A percentile compares a stretch with the other conserved stretches of the same genome.
Conservation (phyloP, 2,329 filamentous ascomycete genomes). For the Teratosphaeria gauchensis region DNA sequence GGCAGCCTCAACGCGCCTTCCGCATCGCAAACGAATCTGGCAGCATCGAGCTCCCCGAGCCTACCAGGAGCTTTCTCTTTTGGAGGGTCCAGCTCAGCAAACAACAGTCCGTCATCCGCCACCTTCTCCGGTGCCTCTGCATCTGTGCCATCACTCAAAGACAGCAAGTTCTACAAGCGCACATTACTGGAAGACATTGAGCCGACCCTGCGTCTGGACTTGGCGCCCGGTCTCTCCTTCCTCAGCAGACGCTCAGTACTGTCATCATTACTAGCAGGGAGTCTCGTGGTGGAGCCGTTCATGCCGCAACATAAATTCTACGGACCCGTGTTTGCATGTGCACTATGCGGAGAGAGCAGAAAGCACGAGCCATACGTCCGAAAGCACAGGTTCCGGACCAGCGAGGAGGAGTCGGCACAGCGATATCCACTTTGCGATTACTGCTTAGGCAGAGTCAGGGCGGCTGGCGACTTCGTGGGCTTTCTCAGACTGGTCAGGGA, state of each 20-base stretch:
- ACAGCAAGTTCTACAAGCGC: conserved; percentile 90
- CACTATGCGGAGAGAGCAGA: conserved; percentile 77
- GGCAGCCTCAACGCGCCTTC: conserved; percentile 30
- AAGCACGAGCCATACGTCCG: conserved; percentile 62
- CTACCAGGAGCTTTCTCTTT: conserved; percentile 35
- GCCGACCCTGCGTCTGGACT: conserved; percentile 80
- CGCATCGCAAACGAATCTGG: conserved; percentile 44
- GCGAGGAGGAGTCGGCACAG: conserved; percentile 76
- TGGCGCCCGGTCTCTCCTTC: conserved; percentile 87
- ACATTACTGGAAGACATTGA: conserved; percentile 85
- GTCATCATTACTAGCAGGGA: conserved; percentile 72
- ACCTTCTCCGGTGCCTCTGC: conserved; percentile 16
- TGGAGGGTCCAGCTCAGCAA: conserved; percentile 11
- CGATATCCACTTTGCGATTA: conserved; percentile 84
- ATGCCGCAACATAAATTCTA: conserved; percentile 43
- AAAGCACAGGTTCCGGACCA: conserved; percentile 80
- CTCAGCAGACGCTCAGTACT: conserved; percentile 78
- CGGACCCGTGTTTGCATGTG: conserved; percentile 58
- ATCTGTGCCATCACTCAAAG: conserved; percentile 59
- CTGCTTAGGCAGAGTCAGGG: conserved; percentile 72
- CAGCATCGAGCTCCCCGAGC: conserved; percentile 26
- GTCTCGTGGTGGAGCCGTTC: conserved; percentile 81
- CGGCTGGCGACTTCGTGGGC: conserved; percentile 84
- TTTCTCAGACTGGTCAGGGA: conserved; percentile 88
- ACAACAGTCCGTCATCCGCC: conserved; percentile 19